These are phyloP conservation scores for Salix dunnii DNA, from an alignment of 345 rosid genomes.

Conservation along the genomic window DNA sequence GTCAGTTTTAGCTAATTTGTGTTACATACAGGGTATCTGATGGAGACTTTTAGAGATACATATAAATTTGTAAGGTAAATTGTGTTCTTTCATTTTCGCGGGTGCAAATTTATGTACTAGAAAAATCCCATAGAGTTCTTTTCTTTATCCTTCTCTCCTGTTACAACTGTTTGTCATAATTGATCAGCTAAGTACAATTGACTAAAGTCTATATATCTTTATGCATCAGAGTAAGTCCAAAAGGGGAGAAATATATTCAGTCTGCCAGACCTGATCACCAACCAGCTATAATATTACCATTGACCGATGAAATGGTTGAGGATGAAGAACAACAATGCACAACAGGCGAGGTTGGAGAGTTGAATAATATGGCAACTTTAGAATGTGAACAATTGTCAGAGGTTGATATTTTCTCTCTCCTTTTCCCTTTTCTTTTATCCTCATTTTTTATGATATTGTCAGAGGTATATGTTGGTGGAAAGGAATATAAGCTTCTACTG, in stretches of 20 bases:
- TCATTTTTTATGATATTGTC: too few relatives aligned
- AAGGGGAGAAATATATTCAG: slow-evolving; percentile 34
- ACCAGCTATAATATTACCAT: slow-evolving; percentile 34
- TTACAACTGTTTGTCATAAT: not conserved
- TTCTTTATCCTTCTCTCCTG: not conserved
- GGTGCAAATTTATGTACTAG: not conserved
- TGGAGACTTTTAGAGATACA: slow-evolving; percentile 31
- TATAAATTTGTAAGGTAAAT: slow-evolving; percentile 34
- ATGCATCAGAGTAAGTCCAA: slow-evolving; percentile 34
- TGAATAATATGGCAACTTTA: slow-evolving; percentile 15
- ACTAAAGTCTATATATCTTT: not conserved
- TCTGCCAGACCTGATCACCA: slow-evolving; percentile 41
- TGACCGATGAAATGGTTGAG: slow-evolving; percentile 32
- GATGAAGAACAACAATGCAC: slow-evolving; percentile 26
- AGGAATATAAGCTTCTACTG: too few relatives aligned
- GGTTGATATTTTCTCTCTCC: slow-evolving; percentile 20
- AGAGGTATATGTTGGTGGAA: too few relatives aligned
- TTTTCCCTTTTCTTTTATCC: not conserved
- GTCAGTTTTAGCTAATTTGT: slow-evolving; percentile 5
- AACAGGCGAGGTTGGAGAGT: slow-evolving; percentile 23
- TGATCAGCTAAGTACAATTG: not conserved
- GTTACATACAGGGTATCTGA: slow-evolving; percentile 34
- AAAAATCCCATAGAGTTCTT: not conserved
- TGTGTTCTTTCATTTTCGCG: slow-evolving; percentile 1
- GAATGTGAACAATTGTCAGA: slow-evolving; percentile 35